Percentiles rank a stretch among this genome's conserved stretches.
Evolutionary conservation across 2,329 filamentous ascomycete species (phyloP).

Genomic region (Trichoderma endophyticum): DNA sequence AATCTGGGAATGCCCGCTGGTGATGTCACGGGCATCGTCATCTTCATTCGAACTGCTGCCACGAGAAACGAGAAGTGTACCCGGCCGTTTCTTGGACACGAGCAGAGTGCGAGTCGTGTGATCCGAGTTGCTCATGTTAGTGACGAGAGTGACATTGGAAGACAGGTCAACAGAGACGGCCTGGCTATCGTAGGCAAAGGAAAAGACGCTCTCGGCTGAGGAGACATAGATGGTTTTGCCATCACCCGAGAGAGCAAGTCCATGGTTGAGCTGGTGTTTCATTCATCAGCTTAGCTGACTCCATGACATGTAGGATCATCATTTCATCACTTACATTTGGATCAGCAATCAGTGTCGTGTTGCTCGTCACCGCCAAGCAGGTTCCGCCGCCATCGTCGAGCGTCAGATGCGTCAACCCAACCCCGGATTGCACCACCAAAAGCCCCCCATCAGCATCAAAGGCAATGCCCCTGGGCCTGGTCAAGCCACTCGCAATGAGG

Average conservation of each 20-base stretch:
- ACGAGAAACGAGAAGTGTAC: conserved; percentile 61
- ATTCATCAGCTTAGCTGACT: not conserved
- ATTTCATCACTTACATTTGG: conserved; percentile 30
- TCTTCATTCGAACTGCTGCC: conserved; percentile 66
- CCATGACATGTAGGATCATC: not conserved
- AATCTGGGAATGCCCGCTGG: conserved; percentile 63
- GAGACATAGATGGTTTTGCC: conserved; percentile 57
- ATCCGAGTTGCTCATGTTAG: conserved; percentile 59
- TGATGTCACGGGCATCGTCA: conserved; percentile 44
- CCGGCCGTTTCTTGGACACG: conserved; percentile 52
- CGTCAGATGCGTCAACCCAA: conserved; percentile 41
- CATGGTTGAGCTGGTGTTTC: conserved; percentile 51
- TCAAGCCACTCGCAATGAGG: conserved; percentile 41
- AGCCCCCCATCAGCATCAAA: conserved; percentile 46
- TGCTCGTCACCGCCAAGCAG: conserved; percentile 39
- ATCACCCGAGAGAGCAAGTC: conserved; percentile 51
- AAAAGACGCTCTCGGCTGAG: conserved; percentile 54
- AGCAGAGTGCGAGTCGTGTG: conserved; percentile 67
- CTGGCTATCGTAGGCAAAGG: conserved; percentile 62
- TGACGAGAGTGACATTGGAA: conserved; percentile 51
- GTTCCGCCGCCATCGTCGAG: conserved; percentile 42
- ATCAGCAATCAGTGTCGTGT: conserved; percentile 37
- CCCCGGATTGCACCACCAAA: conserved; percentile 43
- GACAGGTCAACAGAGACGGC: conserved; percentile 41
- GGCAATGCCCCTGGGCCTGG: conserved; percentile 42